These are phyloP conservation scores for Fraxinus sp. DNA, from an alignment of 305 asterid species.

Conservation along the genomic window DNA sequence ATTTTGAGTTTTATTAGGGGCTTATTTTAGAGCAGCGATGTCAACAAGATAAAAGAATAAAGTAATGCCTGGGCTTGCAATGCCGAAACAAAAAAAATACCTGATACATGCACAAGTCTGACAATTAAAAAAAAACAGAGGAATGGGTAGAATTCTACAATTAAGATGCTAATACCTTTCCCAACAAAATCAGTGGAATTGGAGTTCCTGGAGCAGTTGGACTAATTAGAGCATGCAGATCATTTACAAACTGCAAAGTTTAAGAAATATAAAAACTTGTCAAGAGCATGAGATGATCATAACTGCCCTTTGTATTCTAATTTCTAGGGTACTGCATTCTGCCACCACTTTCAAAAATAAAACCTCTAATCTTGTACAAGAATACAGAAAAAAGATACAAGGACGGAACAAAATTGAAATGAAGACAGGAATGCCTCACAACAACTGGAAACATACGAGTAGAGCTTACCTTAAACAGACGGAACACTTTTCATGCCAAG, in stretches of 20 bases:
- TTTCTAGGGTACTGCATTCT: background rate
- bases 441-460: background rate
- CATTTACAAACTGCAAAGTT: constrained; percentile 76
- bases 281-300: background rate
- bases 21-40: background rate
- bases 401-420: background rate
- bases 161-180: constrained; percentile 56
- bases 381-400: background rate
- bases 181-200: constrained; percentile 73
- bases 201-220: constrained; percentile 93
- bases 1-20: background rate
- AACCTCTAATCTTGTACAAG: background rate
- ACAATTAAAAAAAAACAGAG: constrained; percentile 27
- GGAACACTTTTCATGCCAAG: constrained; percentile 94
- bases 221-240: constrained; percentile 79
- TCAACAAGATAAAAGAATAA: background rate
- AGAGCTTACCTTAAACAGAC: constrained; percentile 76
- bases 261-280: background rate
- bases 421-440: background rate
- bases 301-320: background rate
- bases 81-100: constrained; percentile 21
- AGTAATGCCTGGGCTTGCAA: background rate
- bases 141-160: background rate
- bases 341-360: background rate
- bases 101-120: constrained; percentile 57